Conservation (phyloP, 345 rosid species). For the Physaria fendleri region DNA sequence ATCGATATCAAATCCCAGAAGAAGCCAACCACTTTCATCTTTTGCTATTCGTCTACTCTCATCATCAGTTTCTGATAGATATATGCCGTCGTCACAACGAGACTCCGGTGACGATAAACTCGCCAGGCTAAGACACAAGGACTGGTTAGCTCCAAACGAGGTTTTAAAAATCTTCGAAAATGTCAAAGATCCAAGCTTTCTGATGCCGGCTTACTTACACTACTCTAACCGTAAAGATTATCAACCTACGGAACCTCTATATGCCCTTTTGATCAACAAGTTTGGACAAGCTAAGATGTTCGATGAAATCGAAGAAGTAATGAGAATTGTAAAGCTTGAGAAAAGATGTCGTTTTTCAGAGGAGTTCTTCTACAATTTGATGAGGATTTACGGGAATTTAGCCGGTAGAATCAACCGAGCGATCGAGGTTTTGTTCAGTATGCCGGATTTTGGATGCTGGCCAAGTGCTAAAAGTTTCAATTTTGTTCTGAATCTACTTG, state of each 20-base stretch:
- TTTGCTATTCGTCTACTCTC: conserved; percentile 9
- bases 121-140: conserved; percentile 54
- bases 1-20: conserved; percentile 2
- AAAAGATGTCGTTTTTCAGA: conserved; percentile 52
- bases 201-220: conserved; percentile 42
- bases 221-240: conserved; percentile 69
- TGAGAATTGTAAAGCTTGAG: conserved; percentile 42
- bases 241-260: conserved; percentile 65
- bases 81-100: conserved; percentile 1
- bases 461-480: conserved; percentile 69
- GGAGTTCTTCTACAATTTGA: conserved; percentile 61
- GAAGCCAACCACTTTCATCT: background rate
- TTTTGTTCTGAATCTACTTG: conserved; percentile 64
- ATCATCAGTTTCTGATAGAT: conserved; percentile 13
- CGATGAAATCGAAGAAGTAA: conserved; percentile 56
- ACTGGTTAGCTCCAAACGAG: conserved; percentile 77
- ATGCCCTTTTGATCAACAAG: conserved; percentile 45
- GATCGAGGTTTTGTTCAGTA: conserved; percentile 50
- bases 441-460: conserved; percentile 72
- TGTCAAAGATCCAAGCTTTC: conserved; percentile 45
- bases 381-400: conserved; percentile 59
- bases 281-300: conserved; percentile 54
- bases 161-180: conserved; percentile 50
- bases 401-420: conserved; percentile 62
- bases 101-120: conserved; percentile 16